Conservation (phyloP, 1,284 basidiomycete species). For the Xerocomus subilludens region DNA sequence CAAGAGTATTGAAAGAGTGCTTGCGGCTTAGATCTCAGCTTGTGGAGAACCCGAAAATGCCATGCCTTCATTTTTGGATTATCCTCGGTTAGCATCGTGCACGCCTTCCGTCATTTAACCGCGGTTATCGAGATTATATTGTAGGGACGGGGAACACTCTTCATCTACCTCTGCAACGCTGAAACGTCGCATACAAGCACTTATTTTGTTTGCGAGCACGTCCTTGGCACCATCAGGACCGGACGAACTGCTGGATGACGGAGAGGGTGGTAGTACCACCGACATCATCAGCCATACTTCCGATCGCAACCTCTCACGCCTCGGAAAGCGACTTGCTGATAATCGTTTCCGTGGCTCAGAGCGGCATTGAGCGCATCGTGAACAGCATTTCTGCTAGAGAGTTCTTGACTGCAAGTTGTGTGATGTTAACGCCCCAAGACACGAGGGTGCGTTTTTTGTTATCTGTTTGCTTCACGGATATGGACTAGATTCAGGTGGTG, state of each 20-base stretch:
- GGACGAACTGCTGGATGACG: slow-evolving; percentile 52
- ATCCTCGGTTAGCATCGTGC: slow-evolving; percentile 60
- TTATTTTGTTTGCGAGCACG: slow-evolving; percentile 65
- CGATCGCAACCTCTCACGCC: background rate
- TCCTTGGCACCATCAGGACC: slow-evolving; percentile 58
- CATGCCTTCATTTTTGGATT: slow-evolving; percentile 67
- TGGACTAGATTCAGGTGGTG: slow-evolving; percentile 66
- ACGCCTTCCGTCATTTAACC: too few relatives aligned
- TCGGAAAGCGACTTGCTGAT: slow-evolving; percentile 52
- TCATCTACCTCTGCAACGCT: slow-evolving; percentile 58
- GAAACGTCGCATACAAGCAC: slow-evolving; percentile 72
- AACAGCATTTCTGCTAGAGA: slow-evolving; percentile 73
- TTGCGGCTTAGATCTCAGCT: slow-evolving; percentile 66
- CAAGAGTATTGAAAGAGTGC: slow-evolving; percentile 75
- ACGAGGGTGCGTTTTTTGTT: slow-evolving; percentile 55
- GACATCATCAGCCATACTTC: slow-evolving; percentile 48
- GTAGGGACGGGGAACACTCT: slow-evolving; percentile 67
- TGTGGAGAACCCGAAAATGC: slow-evolving; percentile 55
- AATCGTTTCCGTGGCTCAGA: slow-evolving; percentile 62
- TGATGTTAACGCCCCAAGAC: slow-evolving; percentile 67
- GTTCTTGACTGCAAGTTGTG: slow-evolving; percentile 66
- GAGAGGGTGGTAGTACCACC: slow-evolving; percentile 50
- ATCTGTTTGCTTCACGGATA: background rate
- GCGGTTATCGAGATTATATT: slow-evolving; percentile 16
- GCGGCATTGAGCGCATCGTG: slow-evolving; percentile 63